Evolutionary conservation across 2,329 filamentous ascomycete genomes (phyloP), one percentile per base, ranked within the genome.

Genomic region (Hymenoscyphus albidus): DNA sequence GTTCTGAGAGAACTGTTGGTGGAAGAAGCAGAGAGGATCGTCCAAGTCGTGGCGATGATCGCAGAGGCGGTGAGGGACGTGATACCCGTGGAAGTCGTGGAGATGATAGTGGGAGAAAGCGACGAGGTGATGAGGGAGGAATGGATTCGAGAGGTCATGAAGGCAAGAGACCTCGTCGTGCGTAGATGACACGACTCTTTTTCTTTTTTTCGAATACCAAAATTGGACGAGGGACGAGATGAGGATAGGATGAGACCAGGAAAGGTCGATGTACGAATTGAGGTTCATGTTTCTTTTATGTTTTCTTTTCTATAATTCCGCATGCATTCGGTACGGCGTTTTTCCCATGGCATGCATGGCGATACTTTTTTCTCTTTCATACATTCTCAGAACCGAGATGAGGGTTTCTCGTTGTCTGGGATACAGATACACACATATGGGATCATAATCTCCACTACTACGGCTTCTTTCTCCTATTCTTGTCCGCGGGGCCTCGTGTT

Each of bases 131-230:
- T 35, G 74, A 71, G 58, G 71, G 70, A 14, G 63, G 62, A 16
- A 58, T 70, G 59, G 71, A 73, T 44, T 64, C 68, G 22, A 73
- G 67, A 78, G 74, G 60, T 74, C 77, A 68, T 59, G 14, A 54
- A 22, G 70, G 73, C 27, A 75, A 74, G 66, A 70, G 72, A 64
- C 65, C 68, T 12, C 67, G 72, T 51, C 67, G 70, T 40, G 35
- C 38, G 63, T 71, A 67, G 58, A 66, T 18, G 55, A 58, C 62
- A 31, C 14, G 42, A 14, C 16, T 22, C 5, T 38, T 62, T 40
- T 55, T 27, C 27, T 27, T 54, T 68, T 35, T 35, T 57, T 1
- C 1, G 18, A 12, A 13, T 22, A 54, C 13, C 13, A 54, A 54
- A 54, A 54, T 27, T 54, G 48, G n/a, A 54, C 18, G 18, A 27